These are phyloP conservation scores for Exophiala sp. DNA, from an alignment of 2,329 filamentous ascomycete genomes.

Conservation along the genomic window DNA sequence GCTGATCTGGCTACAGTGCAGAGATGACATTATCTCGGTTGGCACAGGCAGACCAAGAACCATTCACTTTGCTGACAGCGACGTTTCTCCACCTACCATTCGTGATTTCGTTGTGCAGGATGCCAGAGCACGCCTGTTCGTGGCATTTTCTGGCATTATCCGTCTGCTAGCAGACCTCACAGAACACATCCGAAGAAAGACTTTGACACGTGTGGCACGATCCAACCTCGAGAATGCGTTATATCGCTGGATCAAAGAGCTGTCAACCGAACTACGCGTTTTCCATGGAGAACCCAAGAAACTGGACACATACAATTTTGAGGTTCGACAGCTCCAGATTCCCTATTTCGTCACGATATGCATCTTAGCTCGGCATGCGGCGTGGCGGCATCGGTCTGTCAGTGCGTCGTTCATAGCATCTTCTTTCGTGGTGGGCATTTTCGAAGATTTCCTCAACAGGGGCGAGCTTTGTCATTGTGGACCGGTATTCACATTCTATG, in stretches of 20 bases:
- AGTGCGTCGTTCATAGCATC: slow-evolving; percentile 39
- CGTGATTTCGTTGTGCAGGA: slow-evolving; percentile 12
- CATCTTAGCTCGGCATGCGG: slow-evolving; percentile 33
- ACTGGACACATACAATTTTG: slow-evolving; percentile 12
- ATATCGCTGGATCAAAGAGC: slow-evolving; percentile 22
- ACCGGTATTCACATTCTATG: slow-evolving; percentile 15
- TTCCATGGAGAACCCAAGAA: slow-evolving; percentile 6
- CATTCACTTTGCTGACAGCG: slow-evolving; percentile 11
- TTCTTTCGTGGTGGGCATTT: slow-evolving; percentile 42
- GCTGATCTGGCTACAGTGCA: slow-evolving; percentile 24
- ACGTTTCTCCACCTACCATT: slow-evolving; percentile 1
- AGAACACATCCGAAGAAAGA: slow-evolving; percentile 22
- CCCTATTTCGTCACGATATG: slow-evolving; percentile 20
- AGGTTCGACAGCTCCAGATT: slow-evolving; percentile 13
- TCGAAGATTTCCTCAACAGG: slow-evolving; percentile 40
- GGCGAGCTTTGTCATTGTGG: slow-evolving; percentile 31
- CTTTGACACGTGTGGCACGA: not conserved
- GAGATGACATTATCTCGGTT: slow-evolving; percentile 18
- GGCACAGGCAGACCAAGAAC: slow-evolving; percentile 16
- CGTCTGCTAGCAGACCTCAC: slow-evolving; percentile 16
- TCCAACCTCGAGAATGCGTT: slow-evolving; percentile 10
- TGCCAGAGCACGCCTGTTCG: slow-evolving; percentile 10
- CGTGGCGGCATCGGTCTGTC: slow-evolving; percentile 34
- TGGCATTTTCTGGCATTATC: slow-evolving; percentile 12
- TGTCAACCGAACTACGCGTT: slow-evolving; percentile 11